A percentile compares a stretch with the other conserved stretches of the same genome.
Conservation (phyloP, 2,329 filamentous ascomycete genomes). For the Pyrenophora teres region DNA sequence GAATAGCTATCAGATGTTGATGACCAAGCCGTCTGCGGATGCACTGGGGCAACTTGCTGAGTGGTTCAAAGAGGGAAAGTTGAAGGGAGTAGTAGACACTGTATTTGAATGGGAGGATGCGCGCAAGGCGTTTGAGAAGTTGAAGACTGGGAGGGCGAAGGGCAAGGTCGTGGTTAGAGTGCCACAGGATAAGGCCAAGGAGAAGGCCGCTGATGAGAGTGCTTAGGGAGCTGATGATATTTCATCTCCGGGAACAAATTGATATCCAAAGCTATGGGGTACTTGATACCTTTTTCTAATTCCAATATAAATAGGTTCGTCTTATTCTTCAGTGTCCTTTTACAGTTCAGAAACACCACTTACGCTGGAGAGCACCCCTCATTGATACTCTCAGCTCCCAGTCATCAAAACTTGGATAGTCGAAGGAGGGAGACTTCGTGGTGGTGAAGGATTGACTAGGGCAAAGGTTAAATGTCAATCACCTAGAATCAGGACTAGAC, state of each 20-base stretch:
- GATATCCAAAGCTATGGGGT: too few species aligned
- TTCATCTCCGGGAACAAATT: not conserved
- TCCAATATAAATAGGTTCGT: too few species aligned
- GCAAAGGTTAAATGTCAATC: too few species aligned
- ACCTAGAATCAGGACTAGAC: too few species aligned
- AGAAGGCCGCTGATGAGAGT: constrained; percentile 6
- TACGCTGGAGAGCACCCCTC: too few species aligned
- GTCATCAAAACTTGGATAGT: too few species aligned
- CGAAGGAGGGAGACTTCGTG: too few species aligned
- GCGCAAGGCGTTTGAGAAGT: constrained; percentile 61
- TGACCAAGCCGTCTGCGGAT: constrained; percentile 47
- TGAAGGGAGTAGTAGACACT: constrained; percentile 62
- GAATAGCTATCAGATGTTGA: constrained; percentile 49
- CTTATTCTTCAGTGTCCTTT: not conserved
- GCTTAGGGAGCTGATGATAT: not conserved
- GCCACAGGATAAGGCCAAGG: constrained; percentile 28
- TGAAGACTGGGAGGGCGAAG: constrained; percentile 60
- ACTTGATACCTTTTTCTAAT: too few species aligned
- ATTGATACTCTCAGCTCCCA: too few species aligned
- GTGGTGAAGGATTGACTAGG: too few species aligned
- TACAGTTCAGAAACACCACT: too few species aligned
- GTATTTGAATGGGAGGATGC: constrained; percentile 61
- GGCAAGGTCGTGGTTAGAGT: constrained; percentile 63
- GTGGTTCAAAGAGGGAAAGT: constrained; percentile 63
- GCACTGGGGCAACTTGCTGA: constrained; percentile 57